phyloP scores from a whole-genome alignment of 2,329 filamentous ascomycete species.

The Epichloe bromicola region DNA sequence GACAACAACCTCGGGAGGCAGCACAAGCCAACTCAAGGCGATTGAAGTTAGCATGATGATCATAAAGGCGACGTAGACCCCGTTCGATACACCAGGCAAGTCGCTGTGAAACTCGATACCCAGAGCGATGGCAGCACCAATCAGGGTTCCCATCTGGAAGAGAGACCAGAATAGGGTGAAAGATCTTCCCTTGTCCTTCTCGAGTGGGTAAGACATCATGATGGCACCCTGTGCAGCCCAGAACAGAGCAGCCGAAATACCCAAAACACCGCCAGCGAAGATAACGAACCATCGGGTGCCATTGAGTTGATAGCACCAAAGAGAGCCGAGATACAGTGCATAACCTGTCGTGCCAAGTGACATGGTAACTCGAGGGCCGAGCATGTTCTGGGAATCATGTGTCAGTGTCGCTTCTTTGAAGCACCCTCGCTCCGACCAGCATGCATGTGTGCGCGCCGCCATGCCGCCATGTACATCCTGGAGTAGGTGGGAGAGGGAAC shows the following conservation, averaged over 20 bases:
- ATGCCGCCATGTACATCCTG: too few relatives aligned
- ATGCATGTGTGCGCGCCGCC: too few relatives aligned
- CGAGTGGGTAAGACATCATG: constrained; percentile 80
- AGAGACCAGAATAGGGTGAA: constrained; percentile 92
- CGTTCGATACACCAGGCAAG: constrained; percentile 2
- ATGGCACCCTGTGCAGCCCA: constrained; percentile 75
- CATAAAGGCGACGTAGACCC: constrained; percentile 5
- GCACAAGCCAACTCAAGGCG: constrained; percentile 8
- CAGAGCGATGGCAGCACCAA: constrained; percentile 39
- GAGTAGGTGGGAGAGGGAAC: not conserved
- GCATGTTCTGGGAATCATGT: constrained; percentile 1
- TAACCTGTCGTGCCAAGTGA: constrained; percentile 5
- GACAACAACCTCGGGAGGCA: constrained; percentile 6
- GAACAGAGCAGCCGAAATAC: constrained; percentile 63
- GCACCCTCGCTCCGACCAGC: too few relatives aligned
- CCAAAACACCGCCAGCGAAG: constrained; percentile 62
- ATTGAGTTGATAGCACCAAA: constrained; percentile 5
- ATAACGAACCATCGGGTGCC: constrained; percentile 17
- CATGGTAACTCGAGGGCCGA: constrained; percentile 2
- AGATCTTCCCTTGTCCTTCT: constrained; percentile 71
- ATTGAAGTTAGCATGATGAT: constrained; percentile 8
- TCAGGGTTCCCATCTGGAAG: constrained; percentile 81
- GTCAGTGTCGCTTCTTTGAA: not conserved
- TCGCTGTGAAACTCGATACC: constrained; percentile 5
- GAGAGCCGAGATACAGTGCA: constrained; percentile 5